Evolutionary conservation across 2,329 filamentous ascomycete species (phyloP).

Genomic region (Stachybotrys chartarum): DNA sequence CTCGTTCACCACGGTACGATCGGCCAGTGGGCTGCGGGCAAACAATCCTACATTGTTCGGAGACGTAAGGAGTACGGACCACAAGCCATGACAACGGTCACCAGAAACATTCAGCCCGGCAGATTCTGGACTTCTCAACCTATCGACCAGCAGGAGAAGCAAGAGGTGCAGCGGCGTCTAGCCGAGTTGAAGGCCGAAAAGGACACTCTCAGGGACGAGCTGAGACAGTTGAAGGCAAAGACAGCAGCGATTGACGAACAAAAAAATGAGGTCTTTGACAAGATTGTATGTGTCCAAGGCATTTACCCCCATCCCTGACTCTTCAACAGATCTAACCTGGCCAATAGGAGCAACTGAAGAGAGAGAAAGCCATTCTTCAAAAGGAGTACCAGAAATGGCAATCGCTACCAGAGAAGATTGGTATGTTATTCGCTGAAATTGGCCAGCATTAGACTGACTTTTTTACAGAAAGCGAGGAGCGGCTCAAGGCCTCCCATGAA

Average conservation of each 20-base stretch:
- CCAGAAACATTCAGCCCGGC: conserved; percentile 53
- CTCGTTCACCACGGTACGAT: conserved; percentile 53
- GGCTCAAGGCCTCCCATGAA: conserved; percentile 20
- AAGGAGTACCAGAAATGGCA: conserved; percentile 57
- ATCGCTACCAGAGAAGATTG: conserved; percentile 63
- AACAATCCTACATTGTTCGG: conserved; percentile 54
- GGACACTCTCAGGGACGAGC: conserved; percentile 23
- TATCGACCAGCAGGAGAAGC: conserved; percentile 60
- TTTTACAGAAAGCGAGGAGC: conserved; percentile 26
- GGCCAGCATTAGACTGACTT: neutral
- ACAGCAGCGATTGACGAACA: conserved; percentile 33
- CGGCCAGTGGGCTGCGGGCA: conserved; percentile 62
- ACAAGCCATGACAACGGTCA: conserved; percentile 61
- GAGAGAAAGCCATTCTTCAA: conserved; percentile 63
- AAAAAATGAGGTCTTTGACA: conserved; percentile 30
- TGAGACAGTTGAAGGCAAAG: conserved; percentile 27
- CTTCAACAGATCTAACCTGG: conserved; percentile 8
- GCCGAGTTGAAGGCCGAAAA: conserved; percentile 30
- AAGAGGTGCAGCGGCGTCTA: conserved; percentile 49
- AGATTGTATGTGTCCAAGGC: conserved; percentile 23
- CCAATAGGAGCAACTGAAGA: conserved; percentile 39
- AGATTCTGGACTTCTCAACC: conserved; percentile 71
- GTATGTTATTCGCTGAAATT: conserved; percentile 33
- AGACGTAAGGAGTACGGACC: conserved; percentile 77
- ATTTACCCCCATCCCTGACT: neutral